phyloP scores from a whole-genome alignment of 768 basidiomycete species.

The Lepiota venenata region DNA sequence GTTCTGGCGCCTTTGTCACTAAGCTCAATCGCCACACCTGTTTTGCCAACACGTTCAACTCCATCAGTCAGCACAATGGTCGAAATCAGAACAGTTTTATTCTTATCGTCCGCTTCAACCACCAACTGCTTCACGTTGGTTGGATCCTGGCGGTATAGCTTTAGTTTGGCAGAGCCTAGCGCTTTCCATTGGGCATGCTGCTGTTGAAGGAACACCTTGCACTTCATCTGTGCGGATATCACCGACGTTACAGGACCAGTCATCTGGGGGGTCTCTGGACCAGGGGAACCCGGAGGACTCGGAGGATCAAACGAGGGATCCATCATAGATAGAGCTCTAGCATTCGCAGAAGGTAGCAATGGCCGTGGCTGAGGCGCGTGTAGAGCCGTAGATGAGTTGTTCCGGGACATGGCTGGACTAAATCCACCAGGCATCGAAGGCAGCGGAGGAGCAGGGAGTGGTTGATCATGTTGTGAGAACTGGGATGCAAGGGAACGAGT shows the following conservation, averaged over 20 bases:
- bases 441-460: constrained; percentile 34
- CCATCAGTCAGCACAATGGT: constrained; percentile 96
- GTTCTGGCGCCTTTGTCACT: constrained; percentile 90
- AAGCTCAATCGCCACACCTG: constrained; percentile 94
- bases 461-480: constrained; percentile 41
- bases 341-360: constrained; percentile 62
- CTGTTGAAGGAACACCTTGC: constrained; percentile 96
- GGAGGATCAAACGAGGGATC: constrained; percentile 59
- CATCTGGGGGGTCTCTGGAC: constrained; percentile 45
- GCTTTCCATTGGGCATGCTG: constrained; percentile 98
- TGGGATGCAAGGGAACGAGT: constrained; percentile 54
- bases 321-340: constrained; percentile 48
- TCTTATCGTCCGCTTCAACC: constrained; percentile 80
- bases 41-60: constrained; percentile 98
- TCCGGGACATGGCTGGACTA: constrained; percentile 31
- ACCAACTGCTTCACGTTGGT: constrained; percentile 95
- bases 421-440: constrained; percentile 39
- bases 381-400: constrained; percentile 34
- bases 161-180: constrained; percentile 82
- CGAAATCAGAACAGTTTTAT: constrained; percentile 79
- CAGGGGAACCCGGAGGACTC: constrained; percentile 85
- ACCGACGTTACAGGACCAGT: constrained; percentile 72
- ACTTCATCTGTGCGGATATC: constrained; percentile 91
- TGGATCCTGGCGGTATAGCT: constrained; percentile 80
- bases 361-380: constrained; percentile 46